Base-by-base conservation (phyloP, 2,329 filamentous ascomycete genomes). In the Phaeosphaeriaceae sp. region DNA sequence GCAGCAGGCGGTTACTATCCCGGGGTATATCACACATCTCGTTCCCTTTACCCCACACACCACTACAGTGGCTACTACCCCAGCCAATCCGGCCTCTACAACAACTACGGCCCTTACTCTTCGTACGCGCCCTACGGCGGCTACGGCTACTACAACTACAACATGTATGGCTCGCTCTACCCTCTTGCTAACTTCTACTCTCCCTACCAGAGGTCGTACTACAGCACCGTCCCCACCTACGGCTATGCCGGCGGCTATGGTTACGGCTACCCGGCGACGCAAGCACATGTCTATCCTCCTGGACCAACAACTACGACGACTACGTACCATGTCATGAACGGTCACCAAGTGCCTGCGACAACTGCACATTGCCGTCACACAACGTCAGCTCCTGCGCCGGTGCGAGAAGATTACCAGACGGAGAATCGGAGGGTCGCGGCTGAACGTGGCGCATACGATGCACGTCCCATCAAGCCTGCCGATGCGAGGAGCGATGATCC, bases 131-230 rank as follows among this genome's bases (percentile, higher is more conserved):
- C 31, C 22, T 63, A 65, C 36, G 61, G 65, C 48, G 61, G 63
- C 61, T 71, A 71, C 54, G 61, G 63, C 61, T 71, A 71, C 54
- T 66, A 68, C 61, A 68, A 67, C 53, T 60, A 62, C 61, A 58
- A 57, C 53, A 55, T 63, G 17, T 69, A 69, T 63, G 70, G 69
- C 48, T 68, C 58, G n/a, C 60, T 65, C 57, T 76, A 72, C 54
- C 65, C 65, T 40, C 68, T 72, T 69, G 73, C 73, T 76, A 74
- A 76, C 70, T 75, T 69, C 59, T 75, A 68, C 56, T 60, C 54
- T 53, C 67, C 70, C 11, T 75, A 70, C 56, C 73, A 75, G 73
- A 65, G 70, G 62, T 63, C 68, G 13, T 69, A 69, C 61, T 75
- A 74, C 67, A 66, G 65, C 54, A 61, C 62, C 13, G 51, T 60